Base-by-base conservation (phyloP, 768 basidiomycete genomes). In the Hysterangium stoloniferum region DNA sequence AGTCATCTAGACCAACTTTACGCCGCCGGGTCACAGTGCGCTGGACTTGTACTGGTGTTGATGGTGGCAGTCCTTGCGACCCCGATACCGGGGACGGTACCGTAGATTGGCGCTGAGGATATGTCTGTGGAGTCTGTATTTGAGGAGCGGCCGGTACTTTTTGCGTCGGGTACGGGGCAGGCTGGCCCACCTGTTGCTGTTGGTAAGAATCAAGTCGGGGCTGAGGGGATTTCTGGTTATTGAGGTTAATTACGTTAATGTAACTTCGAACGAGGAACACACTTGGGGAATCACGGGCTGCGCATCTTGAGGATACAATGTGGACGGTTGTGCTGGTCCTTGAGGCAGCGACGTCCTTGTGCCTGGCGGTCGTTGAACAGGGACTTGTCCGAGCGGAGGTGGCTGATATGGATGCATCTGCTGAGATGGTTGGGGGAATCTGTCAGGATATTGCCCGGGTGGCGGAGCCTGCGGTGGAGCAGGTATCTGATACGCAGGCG, bases 1-100 rank as follows among this genome's bases (percentile, higher is more conserved):
- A 99, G 64, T 98, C 96, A 63, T 98, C 94, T 33, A 99, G 74
- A 1, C 94, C 93, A 54, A 99, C 88, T 65, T 94, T 95, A 46
- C 92, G 79, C 66, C 83, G 84, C 40, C 73, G 73, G 22, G 73
- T 64, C 6, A 48, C 40, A n/a, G 40, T 34, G 15, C 53, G 42
- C 12, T 54, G 55, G 29, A 71, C 68, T 48, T 75, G 73, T 36
- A 68, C 68, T 45, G 61, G 56, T 13, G 61, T 59, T 17, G 62
- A 66, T n/a, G 63, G 57, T 46, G 7, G 46, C 17, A 52, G 54
- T 5, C 20, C 29, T 45, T 48, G 55, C 7, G 51, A 24, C 19
- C 27, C 56, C 4, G 61, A 63, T 3, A 61, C 38, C 7, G 51
- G 29, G 15, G 35, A 57, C 4, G 61, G 64, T 3, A 61, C 38